phyloP scores from a whole-genome alignment of 1,139 yeast species.

The Eremothecium gossypii region DNA sequence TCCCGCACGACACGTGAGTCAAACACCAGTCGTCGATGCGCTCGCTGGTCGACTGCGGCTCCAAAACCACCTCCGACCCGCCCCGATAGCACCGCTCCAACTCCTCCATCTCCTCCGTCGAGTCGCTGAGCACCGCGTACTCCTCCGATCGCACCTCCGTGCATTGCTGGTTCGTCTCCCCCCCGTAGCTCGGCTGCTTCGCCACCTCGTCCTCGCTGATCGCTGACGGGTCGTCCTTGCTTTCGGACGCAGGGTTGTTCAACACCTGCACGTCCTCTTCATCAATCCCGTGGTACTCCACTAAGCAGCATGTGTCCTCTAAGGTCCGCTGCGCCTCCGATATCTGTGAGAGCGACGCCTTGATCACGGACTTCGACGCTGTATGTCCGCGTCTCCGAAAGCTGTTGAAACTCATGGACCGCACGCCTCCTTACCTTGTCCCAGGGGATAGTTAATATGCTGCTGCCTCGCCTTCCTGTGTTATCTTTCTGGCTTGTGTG shows the following conservation, averaged over 20 bases:
- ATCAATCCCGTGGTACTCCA: conserved; percentile 1
- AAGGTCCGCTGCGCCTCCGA: conserved; percentile 6
- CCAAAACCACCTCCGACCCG: neutral
- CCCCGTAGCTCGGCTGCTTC: neutral
- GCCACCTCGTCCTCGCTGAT: conserved; percentile 9
- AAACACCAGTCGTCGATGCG: conserved; percentile 17
- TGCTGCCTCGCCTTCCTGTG: neutral
- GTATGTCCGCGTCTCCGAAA: conserved; percentile 6
- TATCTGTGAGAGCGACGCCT: conserved; percentile 10
- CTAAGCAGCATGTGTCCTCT: conserved; percentile 5
- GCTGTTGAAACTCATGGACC: conserved; percentile 12
- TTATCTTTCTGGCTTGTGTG: neutral
- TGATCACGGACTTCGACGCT: conserved; percentile 14
- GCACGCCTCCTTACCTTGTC: too few relatives aligned
- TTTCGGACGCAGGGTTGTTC: conserved; percentile 9
- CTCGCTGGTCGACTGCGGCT: conserved; percentile 1
- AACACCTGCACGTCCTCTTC: conserved; percentile 12
- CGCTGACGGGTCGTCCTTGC: conserved; percentile 5
- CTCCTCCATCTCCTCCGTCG: conserved; percentile 10
- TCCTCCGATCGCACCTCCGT: conserved; percentile 11
- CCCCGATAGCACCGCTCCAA: conserved; percentile 1
- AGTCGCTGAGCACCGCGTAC: conserved; percentile 14
- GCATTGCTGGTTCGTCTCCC: neutral
- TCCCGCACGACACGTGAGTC: conserved; percentile 7
- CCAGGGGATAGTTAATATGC: neutral